Evolutionary conservation across 495 filamentous ascomycete genomes (phyloP).

Genomic region (Copromyces sp.): DNA sequence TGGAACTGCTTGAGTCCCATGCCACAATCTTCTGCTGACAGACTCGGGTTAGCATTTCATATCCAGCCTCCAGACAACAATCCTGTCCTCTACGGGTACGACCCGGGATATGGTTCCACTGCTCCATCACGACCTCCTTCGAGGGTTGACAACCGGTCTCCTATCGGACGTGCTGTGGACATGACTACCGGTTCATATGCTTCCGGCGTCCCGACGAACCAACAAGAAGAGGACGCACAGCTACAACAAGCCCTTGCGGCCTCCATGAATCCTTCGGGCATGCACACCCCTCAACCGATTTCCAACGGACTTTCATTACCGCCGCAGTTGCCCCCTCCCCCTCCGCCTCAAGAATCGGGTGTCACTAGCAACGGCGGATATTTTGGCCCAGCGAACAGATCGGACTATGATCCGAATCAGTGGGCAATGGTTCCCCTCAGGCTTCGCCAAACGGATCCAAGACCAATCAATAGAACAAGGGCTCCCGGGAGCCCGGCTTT

Average conservation of each 20-base stretch:
- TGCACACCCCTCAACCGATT: conserved; percentile 18
- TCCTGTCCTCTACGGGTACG: conserved; percentile 28
- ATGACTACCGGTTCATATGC: conserved; percentile 20
- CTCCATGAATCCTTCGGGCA: conserved; percentile 10
- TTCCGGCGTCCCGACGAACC: conserved; percentile 6
- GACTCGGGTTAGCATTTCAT: conserved; percentile 38
- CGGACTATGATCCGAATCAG: conserved; percentile 56
- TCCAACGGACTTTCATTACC: conserved; percentile 29
- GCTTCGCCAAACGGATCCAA: conserved; percentile 13
- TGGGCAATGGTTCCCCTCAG: conserved; percentile 63
- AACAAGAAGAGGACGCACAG: conserved; percentile 28
- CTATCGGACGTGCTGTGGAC: conserved; percentile 32
- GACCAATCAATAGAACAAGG: conserved; percentile 46
- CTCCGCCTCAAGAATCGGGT: conserved; percentile 36
- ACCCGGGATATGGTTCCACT: conserved; percentile 24
- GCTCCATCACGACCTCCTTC: conserved; percentile 65
- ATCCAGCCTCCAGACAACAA: conserved; percentile 45
- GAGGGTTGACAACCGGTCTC: conserved; percentile 43
- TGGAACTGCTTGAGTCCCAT: conserved; percentile 1
- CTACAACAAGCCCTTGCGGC: conserved; percentile 26
- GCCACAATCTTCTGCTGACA: background rate
- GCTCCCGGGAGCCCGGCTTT: conserved; percentile 54
- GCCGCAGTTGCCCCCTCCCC: conserved; percentile 24
- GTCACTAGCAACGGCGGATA: conserved; percentile 27
- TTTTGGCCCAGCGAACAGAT: conserved; percentile 65